Base-by-base conservation (phyloP, 2,329 filamentous ascomycete species). In the Aspergillus candidus region DNA sequence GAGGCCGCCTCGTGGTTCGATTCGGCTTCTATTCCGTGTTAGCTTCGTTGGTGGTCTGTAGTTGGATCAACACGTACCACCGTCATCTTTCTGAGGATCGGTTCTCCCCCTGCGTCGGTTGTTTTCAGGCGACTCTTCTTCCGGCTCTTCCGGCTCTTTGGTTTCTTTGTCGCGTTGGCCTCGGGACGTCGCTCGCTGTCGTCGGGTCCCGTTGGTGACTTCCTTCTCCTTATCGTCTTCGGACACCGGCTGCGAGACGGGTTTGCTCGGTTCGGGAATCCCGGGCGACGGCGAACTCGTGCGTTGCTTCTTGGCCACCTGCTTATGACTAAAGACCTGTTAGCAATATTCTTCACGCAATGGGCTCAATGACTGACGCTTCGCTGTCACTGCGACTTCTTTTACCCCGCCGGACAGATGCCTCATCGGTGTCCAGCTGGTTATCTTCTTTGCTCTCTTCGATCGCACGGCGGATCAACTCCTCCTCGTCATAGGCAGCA, bases 401-500 rank as follows among this genome's bases (percentile, higher is more conserved):
- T 71, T 98, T 98, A 17, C 80, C 77, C 59, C 86, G 81, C 52
- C 85, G 77, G 40, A 71, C 76, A 32, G 72, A 72, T 31, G 67
- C 72, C 41, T 75, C 74, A 31, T 84, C 81, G 11, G 64, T 61
- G 30, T 74, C 72, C 11, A 72, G 67, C 38, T 75, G 73, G 10
- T 77, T 81, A 35, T 94, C 88, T 60, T 87, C 84, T 69, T 90
- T 96, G 72, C 93, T 98, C 49, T 94, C 90, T 66, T 97, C 91
- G 56, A 98, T 89, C 27, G 91, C 93, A 54, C 86, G 81, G 43
- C 89, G 81, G 32, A 98, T 68, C 58, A 90, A 83, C 63, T 94
- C 88, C 56, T 94, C 90, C 67, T 98, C 93, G 53, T 97, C 90
- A 57, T 97, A 97, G 15, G 89, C 91, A 34, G 91, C 90, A 65